These are phyloP conservation scores for Dioscorea cayenensis DNA, from an alignment of 116 monocot genomes.

Conservation along the genomic window DNA sequence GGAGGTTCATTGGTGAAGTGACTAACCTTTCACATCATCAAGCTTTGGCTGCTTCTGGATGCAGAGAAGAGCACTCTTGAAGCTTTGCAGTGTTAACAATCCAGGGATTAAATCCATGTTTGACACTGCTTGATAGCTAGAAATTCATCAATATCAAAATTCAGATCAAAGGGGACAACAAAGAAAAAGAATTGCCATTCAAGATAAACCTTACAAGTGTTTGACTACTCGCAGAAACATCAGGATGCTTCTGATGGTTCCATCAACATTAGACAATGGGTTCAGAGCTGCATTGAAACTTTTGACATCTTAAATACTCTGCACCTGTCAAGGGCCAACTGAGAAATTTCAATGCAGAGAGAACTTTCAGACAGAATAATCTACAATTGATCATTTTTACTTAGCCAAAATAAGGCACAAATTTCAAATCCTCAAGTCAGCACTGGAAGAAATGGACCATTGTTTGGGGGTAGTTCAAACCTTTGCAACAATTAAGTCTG, in stretches of 20 bases:
- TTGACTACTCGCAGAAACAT: constrained; percentile 67
- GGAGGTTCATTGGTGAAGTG: background rate
- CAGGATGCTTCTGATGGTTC: constrained; percentile 44
- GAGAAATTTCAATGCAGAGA: background rate
- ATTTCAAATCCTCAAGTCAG: background rate
- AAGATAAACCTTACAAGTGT: background rate
- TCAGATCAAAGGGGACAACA: background rate
- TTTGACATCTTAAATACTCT: constrained; percentile 68
- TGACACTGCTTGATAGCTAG: constrained; percentile 61
- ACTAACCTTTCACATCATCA: constrained; percentile 59
- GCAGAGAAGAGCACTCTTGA: constrained; percentile 46
- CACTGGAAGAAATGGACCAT: background rate
- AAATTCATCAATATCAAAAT: background rate
- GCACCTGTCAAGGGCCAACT: constrained; percentile 21
- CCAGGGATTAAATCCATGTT: constrained; percentile 63
- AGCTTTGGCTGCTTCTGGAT: constrained; percentile 63
- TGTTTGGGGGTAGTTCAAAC: background rate
- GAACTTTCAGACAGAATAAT: background rate
- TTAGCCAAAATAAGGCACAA: background rate
- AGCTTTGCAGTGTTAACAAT: constrained; percentile 57
- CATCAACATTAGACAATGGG: constrained; percentile 44
- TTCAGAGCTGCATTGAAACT: constrained; percentile 62
- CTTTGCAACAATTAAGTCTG: background rate
- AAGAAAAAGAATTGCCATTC: background rate
- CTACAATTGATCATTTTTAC: background rate